Base-by-base conservation (phyloP, 495 filamentous ascomycete species). In the Penicilliopsis zonata region DNA sequence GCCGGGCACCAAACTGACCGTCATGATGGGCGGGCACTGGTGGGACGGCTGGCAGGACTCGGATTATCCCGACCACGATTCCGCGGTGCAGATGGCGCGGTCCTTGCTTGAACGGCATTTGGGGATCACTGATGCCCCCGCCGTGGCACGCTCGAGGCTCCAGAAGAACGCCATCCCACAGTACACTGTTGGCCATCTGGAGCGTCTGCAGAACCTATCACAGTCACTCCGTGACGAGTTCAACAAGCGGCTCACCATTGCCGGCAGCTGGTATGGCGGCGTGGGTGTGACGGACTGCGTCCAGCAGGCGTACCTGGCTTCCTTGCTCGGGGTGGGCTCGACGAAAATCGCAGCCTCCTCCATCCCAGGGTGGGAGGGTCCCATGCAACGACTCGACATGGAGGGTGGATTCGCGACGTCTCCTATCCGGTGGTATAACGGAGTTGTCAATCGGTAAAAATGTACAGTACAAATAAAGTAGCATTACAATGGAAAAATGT, bases 11-110 rank as follows among this genome's bases (percentile, higher is more conserved):
- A 94, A 93, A 49, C 51, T 99, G 18, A 95, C 88, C 9, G 81
- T 96, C 31, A 93, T 99, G 82, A 55, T 96, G 14, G 90, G 90
- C 31, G 90, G 90, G 4, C 88, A 95, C 57, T 86, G 79, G 61
- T 96, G 87, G 88, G 73, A 83, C 41, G 65, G 52, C 25, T 73
- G 63, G 65, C 53, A 66, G 15, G 50, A 56, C 9, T 28, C 46
- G 0, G 58, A 67, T 15, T 59, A 61, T 23, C 81, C 81, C 0
- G 61, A 70, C 37, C 61, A 74, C 30, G 65, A 76, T 8, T 60
- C 78, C 34, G 84, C 76, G 13, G 56, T 75, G 18, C 42, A 46
- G 2, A 78, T 87, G 69, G 86, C 88, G 12, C 65, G 65, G 16
- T 50, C 57, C 5, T 61, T 87, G 30, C 60, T 96, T 3, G 47